phyloP scores from a whole-genome alignment of 345 rosid genomes.

The Brassica napus region Da-Ae NC_063448.1:66001-66500 shows the following conservation, averaged over 20 bases:
- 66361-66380: constrained; percentile 72
- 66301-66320: neutral
- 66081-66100: constrained; percentile 90
- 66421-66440: constrained; percentile 26
- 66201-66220: constrained; percentile 92
- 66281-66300: constrained; percentile 19
- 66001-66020: neutral
- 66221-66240: constrained; percentile 83
- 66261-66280: neutral
- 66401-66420: constrained; percentile 57
- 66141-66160: constrained; percentile 48
- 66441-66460: constrained; percentile 53
- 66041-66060: neutral
- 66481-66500: constrained; percentile 57
- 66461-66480: constrained; percentile 52
- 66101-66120: constrained; percentile 77
- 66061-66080: constrained; percentile 56
- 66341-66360: constrained; percentile 95
- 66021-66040: neutral
- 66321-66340: constrained; percentile 69
- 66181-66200: constrained; percentile 76
- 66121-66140: constrained; percentile 92
- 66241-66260: constrained; percentile 99
- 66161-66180: constrained; percentile 42
- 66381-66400: constrained; percentile 53